Conservation (phyloP, 2,329 filamentous ascomycete species). For the Teratosphaeriaceae sp. region DNA sequence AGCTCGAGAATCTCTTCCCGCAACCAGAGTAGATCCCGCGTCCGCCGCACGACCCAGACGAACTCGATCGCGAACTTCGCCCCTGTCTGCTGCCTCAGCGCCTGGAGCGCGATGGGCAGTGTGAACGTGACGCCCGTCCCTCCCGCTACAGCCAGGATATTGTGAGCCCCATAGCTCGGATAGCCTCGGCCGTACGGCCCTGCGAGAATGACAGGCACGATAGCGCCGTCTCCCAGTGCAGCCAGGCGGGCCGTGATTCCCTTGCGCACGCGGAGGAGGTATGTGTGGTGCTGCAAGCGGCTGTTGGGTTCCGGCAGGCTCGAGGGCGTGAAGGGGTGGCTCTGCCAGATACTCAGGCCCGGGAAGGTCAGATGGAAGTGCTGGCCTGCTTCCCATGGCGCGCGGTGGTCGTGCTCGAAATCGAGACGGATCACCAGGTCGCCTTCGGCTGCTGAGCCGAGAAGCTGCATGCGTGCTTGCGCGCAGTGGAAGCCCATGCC, state of each 20-base stretch:
- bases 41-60: constrained; percentile 57
- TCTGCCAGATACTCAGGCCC: constrained; percentile 62
- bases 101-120: constrained; percentile 37
- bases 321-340: constrained; percentile 63
- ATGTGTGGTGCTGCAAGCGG: constrained; percentile 27
- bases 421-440: constrained; percentile 61
- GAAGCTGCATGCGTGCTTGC: constrained; percentile 45
- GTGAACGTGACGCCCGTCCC: constrained; percentile 55
- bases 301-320: constrained; percentile 39
- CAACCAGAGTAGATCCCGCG: constrained; percentile 53
- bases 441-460: constrained; percentile 45
- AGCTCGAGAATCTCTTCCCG: constrained; percentile 49
- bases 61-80: constrained; percentile 43
- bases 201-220: constrained; percentile 53
- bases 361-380: constrained; percentile 67
- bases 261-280: constrained; percentile 30
- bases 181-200: constrained; percentile 57
- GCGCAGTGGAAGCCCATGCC: constrained; percentile 44
- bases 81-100: constrained; percentile 30
- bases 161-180: constrained; percentile 6
- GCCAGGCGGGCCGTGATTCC: constrained; percentile 56
- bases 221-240: constrained; percentile 31
- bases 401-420: constrained; percentile 51
- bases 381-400: constrained; percentile 58
- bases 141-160: constrained; percentile 37